Percentiles rank a stretch among this genome's conserved stretches.
Evolutionary conservation across 1,284 basidiomycete genomes (phyloP).

Genomic region (Peniophora sp.): DNA sequence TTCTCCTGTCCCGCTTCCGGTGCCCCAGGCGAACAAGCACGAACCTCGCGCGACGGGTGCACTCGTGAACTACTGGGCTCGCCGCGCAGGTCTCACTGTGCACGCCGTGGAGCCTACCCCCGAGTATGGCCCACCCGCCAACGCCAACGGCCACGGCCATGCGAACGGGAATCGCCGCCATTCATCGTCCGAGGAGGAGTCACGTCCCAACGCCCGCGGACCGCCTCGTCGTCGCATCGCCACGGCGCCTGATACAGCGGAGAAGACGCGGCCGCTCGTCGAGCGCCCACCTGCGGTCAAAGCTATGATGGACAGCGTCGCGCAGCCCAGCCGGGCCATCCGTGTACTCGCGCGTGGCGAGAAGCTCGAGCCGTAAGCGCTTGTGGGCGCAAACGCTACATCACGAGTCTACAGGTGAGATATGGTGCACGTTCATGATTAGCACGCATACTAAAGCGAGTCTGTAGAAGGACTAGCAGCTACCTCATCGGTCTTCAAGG

Average conservation of each 20-base stretch:
- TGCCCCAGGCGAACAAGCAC: slow-evolving; percentile 50
- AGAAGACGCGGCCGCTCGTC: slow-evolving; percentile 36
- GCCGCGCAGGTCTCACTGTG: slow-evolving; percentile 47
- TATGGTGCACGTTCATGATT: too few species aligned
- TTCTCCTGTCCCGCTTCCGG: slow-evolving; percentile 59
- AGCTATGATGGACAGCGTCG: slow-evolving; percentile 68
- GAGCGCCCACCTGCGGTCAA: slow-evolving; percentile 65
- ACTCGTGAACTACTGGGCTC: slow-evolving; percentile 60
- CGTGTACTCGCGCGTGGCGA: slow-evolving; percentile 73
- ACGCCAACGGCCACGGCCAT: background rate
- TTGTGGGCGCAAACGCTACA: background rate
- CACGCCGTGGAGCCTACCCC: slow-evolving; percentile 39
- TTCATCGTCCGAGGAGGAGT: slow-evolving; percentile 13
- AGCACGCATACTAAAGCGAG: too few species aligned
- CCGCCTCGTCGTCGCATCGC: slow-evolving; percentile 17
- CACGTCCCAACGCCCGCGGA: slow-evolving; percentile 23
- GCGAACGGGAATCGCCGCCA: slow-evolving; percentile 5
- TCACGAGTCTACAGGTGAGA: too few species aligned
- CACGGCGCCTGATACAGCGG: background rate
- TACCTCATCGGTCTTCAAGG: too few species aligned
- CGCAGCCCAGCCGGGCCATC: slow-evolving; percentile 63
- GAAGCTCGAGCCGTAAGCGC: slow-evolving; percentile 50
- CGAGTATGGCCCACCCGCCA: background rate
- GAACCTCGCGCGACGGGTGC: slow-evolving; percentile 58
- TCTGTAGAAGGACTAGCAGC: too few species aligned